A percentile compares a stretch with the other conserved stretches of the same genome.
Evolutionary conservation across 768 basidiomycete species (phyloP).

Genomic region (Cystoderma amianthinum): DNA sequence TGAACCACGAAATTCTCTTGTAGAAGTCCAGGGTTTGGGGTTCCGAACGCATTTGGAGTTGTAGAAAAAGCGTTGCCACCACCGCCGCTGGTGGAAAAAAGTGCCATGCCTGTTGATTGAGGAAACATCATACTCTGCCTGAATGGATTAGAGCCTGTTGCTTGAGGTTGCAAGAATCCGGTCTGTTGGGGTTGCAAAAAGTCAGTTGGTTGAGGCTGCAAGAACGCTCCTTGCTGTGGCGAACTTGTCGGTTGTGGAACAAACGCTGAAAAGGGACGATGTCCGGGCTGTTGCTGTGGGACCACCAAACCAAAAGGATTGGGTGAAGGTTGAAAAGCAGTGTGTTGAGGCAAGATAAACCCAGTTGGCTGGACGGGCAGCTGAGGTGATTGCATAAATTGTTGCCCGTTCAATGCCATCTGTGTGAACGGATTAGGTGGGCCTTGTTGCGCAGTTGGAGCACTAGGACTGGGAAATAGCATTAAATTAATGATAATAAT

Average conservation of each 20-base stretch:
- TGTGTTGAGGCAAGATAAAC: slow-evolving; percentile 43
- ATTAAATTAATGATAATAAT: not conserved
- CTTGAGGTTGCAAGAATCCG: slow-evolving; percentile 37
- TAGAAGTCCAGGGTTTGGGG: slow-evolving; percentile 9
- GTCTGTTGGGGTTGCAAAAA: slow-evolving; percentile 20
- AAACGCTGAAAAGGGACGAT: slow-evolving; percentile 49
- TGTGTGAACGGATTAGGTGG: slow-evolving; percentile 75
- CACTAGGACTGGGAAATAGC: slow-evolving; percentile 31
- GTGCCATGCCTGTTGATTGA: slow-evolving; percentile 52
- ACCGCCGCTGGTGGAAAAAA: slow-evolving; percentile 30
- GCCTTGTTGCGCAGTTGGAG: slow-evolving; percentile 35
- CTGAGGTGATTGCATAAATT: slow-evolving; percentile 33
- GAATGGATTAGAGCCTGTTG: slow-evolving; percentile 76
- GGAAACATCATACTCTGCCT: slow-evolving; percentile 70
- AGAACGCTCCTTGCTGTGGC: slow-evolving; percentile 11
- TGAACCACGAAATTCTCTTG: slow-evolving; percentile 9
- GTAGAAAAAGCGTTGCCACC: slow-evolving; percentile 12
- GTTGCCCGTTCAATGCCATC: slow-evolving; percentile 38
- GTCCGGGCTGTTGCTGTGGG: slow-evolving; percentile 27
- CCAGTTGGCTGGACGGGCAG: slow-evolving; percentile 55
- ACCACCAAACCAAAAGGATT: slow-evolving; percentile 40
- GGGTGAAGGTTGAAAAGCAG: slow-evolving; percentile 27
- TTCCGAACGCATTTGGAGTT: slow-evolving; percentile 10
- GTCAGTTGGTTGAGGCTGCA: slow-evolving; percentile 20
- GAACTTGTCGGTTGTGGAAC: slow-evolving; percentile 47